Conservation (phyloP, 2,329 filamentous ascomycete species). For the Talaromyces atroroseus region DNA sequence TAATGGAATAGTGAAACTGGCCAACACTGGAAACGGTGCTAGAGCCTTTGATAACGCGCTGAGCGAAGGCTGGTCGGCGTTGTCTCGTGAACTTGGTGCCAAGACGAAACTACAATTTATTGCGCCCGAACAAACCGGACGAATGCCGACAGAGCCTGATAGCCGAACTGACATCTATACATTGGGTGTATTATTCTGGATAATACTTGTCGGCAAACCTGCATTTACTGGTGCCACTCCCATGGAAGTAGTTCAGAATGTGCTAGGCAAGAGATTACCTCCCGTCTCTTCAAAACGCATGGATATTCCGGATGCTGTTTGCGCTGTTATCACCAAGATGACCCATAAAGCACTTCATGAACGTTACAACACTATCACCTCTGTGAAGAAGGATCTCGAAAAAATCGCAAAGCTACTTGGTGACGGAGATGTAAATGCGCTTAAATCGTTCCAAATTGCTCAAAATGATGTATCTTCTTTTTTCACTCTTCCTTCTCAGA, state of each 20-base stretch:
- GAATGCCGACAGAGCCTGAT: constrained; percentile 87
- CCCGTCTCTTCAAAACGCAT: constrained; percentile 70
- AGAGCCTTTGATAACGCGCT: constrained; percentile 87
- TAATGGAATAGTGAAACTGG: constrained; percentile 66
- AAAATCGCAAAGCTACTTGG: constrained; percentile 68
- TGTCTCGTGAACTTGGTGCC: constrained; percentile 78
- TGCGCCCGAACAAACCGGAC: constrained; percentile 88
- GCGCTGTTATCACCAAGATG: constrained; percentile 82
- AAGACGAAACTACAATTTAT: constrained; percentile 89
- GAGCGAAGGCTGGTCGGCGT: constrained; percentile 76
- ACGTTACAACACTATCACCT: constrained; percentile 82
- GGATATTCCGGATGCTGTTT: constrained; percentile 78
- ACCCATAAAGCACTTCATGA: constrained; percentile 83
- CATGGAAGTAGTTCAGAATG: constrained; percentile 85
- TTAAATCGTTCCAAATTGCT: constrained; percentile 70
- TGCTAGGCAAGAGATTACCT: constrained; percentile 72
- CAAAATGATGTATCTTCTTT: constrained; percentile 87
- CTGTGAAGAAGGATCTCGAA: constrained; percentile 73
- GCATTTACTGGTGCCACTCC: constrained; percentile 76
- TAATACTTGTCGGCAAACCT: constrained; percentile 69
- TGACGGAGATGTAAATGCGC: constrained; percentile 64
- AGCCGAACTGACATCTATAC: constrained; percentile 91
- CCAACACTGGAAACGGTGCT: constrained; percentile 80
- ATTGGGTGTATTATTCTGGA: constrained; percentile 84
- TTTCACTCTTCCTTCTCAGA: constrained; percentile 74